Percentiles rank a stretch among this genome's conserved stretches.
Conservation (phyloP, 2,329 filamentous ascomycete genomes). For the Hypoxylon sp. region DNA sequence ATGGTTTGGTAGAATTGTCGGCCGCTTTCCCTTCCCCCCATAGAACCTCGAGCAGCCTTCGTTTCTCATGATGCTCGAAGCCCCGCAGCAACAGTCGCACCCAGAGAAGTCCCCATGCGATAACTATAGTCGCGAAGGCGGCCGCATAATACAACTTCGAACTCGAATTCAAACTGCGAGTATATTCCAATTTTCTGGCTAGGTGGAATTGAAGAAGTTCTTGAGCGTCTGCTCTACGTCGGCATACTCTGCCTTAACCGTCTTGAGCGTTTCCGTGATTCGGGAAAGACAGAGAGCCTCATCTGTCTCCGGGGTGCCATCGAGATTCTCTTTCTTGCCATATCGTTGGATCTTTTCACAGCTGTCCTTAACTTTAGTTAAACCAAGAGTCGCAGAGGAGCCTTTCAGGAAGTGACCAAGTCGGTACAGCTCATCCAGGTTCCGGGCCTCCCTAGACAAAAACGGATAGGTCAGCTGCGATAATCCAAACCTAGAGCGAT, state of each 20-base stretch:
- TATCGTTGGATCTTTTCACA: constrained; percentile 98
- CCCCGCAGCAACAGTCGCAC: constrained; percentile 38
- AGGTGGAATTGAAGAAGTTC: constrained; percentile 72
- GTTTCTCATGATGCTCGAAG: constrained; percentile 55
- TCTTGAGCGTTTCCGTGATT: constrained; percentile 77
- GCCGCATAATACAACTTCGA: constrained; percentile 32
- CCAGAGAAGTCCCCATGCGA: constrained; percentile 25
- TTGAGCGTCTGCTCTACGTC: constrained; percentile 80
- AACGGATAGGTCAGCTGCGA: constrained; percentile 43
- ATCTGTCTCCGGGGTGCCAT: constrained; percentile 77
- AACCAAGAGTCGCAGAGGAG: constrained; percentile 92
- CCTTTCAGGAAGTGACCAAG: constrained; percentile 98
- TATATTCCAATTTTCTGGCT: constrained; percentile 32
- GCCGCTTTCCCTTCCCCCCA: constrained; percentile 41
- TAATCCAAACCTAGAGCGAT: constrained; percentile 9
- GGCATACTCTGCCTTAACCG: constrained; percentile 82
- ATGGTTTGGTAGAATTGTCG: constrained; percentile 39
- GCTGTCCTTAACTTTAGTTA: constrained; percentile 90
- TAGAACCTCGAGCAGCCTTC: constrained; percentile 52
- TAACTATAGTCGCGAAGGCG: constrained; percentile 28
- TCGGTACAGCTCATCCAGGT: constrained; percentile 82
- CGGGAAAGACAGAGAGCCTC: constrained; percentile 77
- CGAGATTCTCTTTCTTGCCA: constrained; percentile 85
- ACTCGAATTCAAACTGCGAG: constrained; percentile 28
- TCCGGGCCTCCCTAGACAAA: constrained; percentile 71